Conservation (phyloP, 345 rosid species). For the Linum usitatissimum region DNA sequence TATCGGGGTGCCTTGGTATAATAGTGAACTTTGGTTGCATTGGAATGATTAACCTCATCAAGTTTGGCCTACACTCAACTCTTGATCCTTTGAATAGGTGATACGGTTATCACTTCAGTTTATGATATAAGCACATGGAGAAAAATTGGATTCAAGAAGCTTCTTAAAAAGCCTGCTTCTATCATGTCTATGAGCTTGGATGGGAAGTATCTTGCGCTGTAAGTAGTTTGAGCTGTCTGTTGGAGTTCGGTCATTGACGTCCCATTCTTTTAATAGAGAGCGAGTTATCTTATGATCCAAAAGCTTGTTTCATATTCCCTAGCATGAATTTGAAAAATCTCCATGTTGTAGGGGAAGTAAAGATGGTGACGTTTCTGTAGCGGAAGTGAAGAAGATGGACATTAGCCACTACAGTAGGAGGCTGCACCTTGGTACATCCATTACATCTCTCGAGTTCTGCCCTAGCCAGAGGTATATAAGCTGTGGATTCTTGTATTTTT, state of each 20-base stretch:
- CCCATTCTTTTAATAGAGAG: not conserved
- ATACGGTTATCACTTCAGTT: conserved; percentile 54
- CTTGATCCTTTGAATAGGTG: conserved; percentile 39
- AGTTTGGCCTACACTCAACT: conserved; percentile 4
- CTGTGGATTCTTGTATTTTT: too few relatives aligned
- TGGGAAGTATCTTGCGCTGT: conserved; percentile 91
- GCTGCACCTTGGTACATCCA: conserved; percentile 67
- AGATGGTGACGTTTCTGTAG: conserved; percentile 84
- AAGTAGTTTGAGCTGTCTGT: conserved; percentile 19
- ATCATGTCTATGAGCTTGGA: conserved; percentile 79
- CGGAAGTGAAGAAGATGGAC: conserved; percentile 83
- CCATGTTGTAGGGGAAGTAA: conserved; percentile 57
- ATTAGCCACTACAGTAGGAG: conserved; percentile 81
- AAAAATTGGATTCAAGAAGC: conserved; percentile 79
- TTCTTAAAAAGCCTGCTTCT: conserved; percentile 67
- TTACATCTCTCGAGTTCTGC: conserved; percentile 71
- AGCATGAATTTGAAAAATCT: not conserved
- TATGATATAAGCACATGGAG: conserved; percentile 90
- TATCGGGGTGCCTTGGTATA: conserved; percentile 1
- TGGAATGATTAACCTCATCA: not conserved
- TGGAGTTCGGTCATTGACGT: not conserved
- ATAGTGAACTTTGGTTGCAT: conserved; percentile 2
- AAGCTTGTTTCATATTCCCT: not conserved
- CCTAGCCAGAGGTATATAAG: conserved; percentile 54
- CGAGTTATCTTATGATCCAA: not conserved